Percentiles rank a stretch among this genome's conserved stretches.
Conservation (phyloP, 1,284 basidiomycete genomes). For the Takashimella tepidaria region DNA sequence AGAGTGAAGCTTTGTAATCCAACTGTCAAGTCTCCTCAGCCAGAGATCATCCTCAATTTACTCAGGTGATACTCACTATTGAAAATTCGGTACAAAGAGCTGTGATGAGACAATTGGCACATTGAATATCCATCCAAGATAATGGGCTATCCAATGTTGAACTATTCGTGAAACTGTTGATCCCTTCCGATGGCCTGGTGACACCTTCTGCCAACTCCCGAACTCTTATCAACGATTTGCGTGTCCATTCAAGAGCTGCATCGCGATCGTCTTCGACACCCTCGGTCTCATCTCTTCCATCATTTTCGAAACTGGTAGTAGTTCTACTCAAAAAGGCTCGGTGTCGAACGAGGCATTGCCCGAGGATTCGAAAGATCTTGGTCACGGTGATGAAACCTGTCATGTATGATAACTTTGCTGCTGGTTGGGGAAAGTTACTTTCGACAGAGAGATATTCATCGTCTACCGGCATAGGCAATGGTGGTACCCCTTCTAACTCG, state of each 20-base stretch:
- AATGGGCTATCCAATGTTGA: not conserved
- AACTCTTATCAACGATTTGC: not conserved
- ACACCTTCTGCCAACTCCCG: constrained; percentile 10
- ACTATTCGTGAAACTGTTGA: too few relatives aligned
- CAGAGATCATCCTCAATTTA: not conserved
- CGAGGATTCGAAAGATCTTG: constrained; percentile 25
- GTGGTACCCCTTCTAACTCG: constrained; percentile 26
- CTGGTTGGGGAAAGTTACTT: constrained; percentile 12
- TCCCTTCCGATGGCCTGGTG: not conserved
- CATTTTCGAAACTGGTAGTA: constrained; percentile 9
- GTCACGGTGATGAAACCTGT: constrained; percentile 21
- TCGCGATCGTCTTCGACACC: not conserved
- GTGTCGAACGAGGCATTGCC: constrained; percentile 24
- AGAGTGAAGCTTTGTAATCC: constrained; percentile 21
- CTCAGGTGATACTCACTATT: constrained; percentile 15
- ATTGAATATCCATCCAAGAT: constrained; percentile 9
- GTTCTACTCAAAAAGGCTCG: constrained; percentile 17
- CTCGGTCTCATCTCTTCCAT: not conserved
- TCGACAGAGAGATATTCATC: constrained; percentile 28
- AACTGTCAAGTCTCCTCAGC: constrained; percentile 11
- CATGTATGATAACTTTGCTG: constrained; percentile 16
- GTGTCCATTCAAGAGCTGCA: constrained; percentile 1
- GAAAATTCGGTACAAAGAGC: constrained; percentile 27
- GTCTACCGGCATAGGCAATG: constrained; percentile 27
- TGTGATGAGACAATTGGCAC: constrained; percentile 29